Conservation (phyloP, 1,284 basidiomycete species). For the Ceratobasidium sp. region DNA sequence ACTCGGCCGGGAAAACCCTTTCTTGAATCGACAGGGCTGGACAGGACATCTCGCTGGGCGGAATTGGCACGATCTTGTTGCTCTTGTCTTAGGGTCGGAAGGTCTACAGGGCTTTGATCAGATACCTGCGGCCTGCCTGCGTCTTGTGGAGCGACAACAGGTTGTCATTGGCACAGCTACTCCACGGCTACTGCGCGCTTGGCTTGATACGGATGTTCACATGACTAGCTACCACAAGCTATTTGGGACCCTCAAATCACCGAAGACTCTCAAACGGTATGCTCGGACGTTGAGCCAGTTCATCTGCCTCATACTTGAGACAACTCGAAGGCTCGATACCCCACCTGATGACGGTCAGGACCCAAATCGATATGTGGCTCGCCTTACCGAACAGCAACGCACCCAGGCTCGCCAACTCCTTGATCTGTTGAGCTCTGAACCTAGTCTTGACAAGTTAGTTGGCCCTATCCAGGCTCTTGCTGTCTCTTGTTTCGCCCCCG, state of each 20-base stretch:
- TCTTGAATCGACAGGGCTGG: too few species aligned
- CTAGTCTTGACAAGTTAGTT: background rate
- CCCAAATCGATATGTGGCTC: background rate
- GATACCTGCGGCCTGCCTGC: too few species aligned
- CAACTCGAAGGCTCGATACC: background rate
- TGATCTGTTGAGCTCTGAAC: background rate
- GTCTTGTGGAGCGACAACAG: too few species aligned
- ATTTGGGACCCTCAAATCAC: background rate
- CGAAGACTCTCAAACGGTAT: background rate
- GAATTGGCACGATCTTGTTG: too few species aligned
- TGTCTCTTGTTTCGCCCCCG: slow-evolving; percentile 16
- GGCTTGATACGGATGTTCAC: slow-evolving; percentile 1
- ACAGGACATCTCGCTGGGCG: too few species aligned
- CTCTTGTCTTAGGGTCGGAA: too few species aligned
- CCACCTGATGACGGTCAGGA: background rate
- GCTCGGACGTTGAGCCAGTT: background rate
- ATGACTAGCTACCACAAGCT: background rate
- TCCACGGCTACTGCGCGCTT: background rate
- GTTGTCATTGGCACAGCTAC: too few species aligned
- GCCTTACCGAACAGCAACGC: background rate
- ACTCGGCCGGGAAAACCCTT: too few species aligned
- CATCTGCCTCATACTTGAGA: background rate
- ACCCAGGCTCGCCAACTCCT: background rate
- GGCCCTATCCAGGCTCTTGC: background rate
- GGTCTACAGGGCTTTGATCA: too few species aligned